Evolutionary conservation across 208 protist species (phyloP), one percentile per base, ranked within the genome.

Genomic region (Crithidia expoeki): DNA sequence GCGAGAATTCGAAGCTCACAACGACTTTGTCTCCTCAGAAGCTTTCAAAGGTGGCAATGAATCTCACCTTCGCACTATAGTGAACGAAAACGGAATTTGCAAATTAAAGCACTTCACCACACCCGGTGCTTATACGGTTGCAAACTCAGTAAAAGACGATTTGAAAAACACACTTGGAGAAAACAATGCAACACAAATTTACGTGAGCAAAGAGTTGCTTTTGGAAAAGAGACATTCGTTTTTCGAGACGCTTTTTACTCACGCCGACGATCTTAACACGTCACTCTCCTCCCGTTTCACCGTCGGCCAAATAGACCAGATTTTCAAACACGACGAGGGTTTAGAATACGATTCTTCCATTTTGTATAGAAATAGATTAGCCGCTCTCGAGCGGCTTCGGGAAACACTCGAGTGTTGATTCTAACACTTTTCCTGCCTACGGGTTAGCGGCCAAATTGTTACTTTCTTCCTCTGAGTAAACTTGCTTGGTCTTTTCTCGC

Each of bases 231-330:
- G 76, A 14, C 36, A 36, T 1, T 38, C 53, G 10, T 81, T 81
- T 60, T 67, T 81, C 21, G 60, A 77, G 9, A 68, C 76, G 2
- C 65, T 81, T n/a, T 79, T 79, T 25, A 65, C 66, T 1, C 40
- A 34, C 16, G 40, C 21, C 12, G 65, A 76, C 19, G 47, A 76
- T 11, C 21, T 66, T 23, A 32, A 30, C n/a, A 59, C 49, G 23
- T 52, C 72, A 12, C 40, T 76, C 0, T 57, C 72, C 3, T 76
- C 63, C 34, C 63, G 72, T 27, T 76, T 76, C 30, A 71, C 72
- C 21, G 59, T 62, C 27, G 58, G 44, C 10, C 19, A 71, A 14
- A 42, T 67, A 47, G 28, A 53, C 1, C 16, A 16, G 5, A 2
- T 76, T 1, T 71, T 76, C 42, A 21, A 30, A n/a, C 21, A 42